Percentiles rank a stretch among this genome's conserved stretches.
Evolutionary conservation across 2,329 filamentous ascomycete species (phyloP).

Genomic region (Fusarium chuoi): DNA sequence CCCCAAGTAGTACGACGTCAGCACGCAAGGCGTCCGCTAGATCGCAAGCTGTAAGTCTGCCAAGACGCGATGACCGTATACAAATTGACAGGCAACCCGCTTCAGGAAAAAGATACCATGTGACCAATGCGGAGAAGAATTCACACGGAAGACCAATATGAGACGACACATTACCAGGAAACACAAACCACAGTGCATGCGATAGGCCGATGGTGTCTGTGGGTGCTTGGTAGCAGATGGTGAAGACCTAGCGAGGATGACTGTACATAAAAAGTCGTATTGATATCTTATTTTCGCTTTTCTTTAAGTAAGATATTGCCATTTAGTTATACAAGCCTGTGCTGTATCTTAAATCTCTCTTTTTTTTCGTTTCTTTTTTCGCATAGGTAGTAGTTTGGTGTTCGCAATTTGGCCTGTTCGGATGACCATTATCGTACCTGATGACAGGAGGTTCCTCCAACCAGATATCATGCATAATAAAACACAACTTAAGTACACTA

Average conservation of each 20-base stretch:
- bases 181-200: rapidly evolving
- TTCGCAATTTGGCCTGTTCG: too few relatives aligned
- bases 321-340: too few relatives aligned
- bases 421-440: too few relatives aligned
- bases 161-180: not conserved
- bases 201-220: not conserved
- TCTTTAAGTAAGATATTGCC: too few relatives aligned
- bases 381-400: too few relatives aligned
- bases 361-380: too few relatives aligned
- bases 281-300: too few relatives aligned
- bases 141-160: not conserved
- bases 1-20: not conserved
- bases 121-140: rapidly evolving
- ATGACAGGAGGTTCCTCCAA: too few relatives aligned
- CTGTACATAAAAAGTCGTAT: too few relatives aligned
- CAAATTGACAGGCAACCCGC: rapidly evolving
- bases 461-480: too few relatives aligned
- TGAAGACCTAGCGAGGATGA: not conserved
- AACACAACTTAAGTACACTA: too few relatives aligned
- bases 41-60: not conserved
- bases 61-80: rapidly evolving
- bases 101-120: not conserved
- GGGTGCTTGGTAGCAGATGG: not conserved
- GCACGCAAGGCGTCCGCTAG: rapidly evolving
- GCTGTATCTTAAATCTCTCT: too few relatives aligned